phyloP scores from a whole-genome alignment of 2,329 filamentous ascomycete genomes.

The Lomentospora prolificans region DNA sequence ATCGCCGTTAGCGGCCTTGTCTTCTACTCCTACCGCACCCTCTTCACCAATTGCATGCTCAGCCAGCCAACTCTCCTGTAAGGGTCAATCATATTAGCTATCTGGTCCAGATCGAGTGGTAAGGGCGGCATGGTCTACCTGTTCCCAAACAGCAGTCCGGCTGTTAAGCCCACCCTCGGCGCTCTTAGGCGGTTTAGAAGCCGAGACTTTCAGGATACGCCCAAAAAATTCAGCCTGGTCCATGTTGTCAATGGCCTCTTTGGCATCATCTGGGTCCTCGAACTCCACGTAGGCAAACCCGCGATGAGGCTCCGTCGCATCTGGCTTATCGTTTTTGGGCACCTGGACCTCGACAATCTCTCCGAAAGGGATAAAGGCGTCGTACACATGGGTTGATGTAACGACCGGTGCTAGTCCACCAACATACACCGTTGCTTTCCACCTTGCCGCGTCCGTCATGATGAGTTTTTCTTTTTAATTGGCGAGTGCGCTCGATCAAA shows the following conservation, averaged over 20 bases:
- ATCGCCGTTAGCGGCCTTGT: constrained; percentile 43
- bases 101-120: not conserved
- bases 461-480: constrained; percentile 10
- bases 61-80: constrained; percentile 83
- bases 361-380: constrained; percentile 93
- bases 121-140: constrained; percentile 52
- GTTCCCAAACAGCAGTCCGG: constrained; percentile 93
- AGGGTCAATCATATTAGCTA: not conserved
- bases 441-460: constrained; percentile 75
- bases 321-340: constrained; percentile 77
- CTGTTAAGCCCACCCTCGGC: constrained; percentile 79
- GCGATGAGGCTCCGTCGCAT: constrained; percentile 68
- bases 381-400: constrained; percentile 64
- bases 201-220: constrained; percentile 80
- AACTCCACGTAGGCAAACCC: constrained; percentile 98
- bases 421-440: constrained; percentile 88
- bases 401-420: constrained; percentile 77
- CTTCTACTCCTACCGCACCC: constrained; percentile 7
- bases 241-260: constrained; percentile 98
- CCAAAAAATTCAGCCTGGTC: constrained; percentile 94
- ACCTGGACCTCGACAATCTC: constrained; percentile 87
- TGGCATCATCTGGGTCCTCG: constrained; percentile 74
- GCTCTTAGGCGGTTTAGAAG: constrained; percentile 86
- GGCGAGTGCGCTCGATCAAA: too few species aligned
- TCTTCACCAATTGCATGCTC: constrained; percentile 82